Base-by-base conservation (phyloP, 2,329 filamentous ascomycete species). In the Arachnopeziza araneosa region DNA sequence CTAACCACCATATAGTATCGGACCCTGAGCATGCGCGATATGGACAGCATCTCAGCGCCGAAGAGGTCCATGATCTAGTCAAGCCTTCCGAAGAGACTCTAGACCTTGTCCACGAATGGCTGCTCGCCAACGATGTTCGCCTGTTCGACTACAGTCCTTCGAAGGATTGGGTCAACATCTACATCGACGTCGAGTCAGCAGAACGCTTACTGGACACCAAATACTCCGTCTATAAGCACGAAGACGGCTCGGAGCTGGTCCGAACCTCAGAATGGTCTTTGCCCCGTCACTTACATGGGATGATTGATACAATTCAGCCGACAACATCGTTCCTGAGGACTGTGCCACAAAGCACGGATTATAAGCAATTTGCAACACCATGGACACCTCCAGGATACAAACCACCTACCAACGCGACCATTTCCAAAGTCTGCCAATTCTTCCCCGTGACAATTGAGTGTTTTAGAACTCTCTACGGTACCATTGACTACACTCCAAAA, bases 341-440 rank as follows among this genome's bases (percentile, higher is more conserved):
- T 65, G 36, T 19, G 26, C 24, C 52, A 4, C 60, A 61, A 36
- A 56, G 30, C 14, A 54, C 49, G 10, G 60, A 56, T 19, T 56
- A 50, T 12, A 61, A 49, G 36, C 60, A 61, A 44, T 61, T 56
- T 24, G 14, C 53, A 49, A 24, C 21, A 8, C 60, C 60, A 32
- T 61, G 56, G 56, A 24, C 26, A 1, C 60, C 60, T 21, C 54
- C 60, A 24, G 53, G 50, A 56, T 58, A 61, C 50, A 53, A 51
- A 17, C 56, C 56, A 24, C 60, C 60, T 30, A 56, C 49, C 32
- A 56, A 56, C 44, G 32, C 36, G 36, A 58, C 60, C 1, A 58
- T 62, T 48, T 50, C 59, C 9, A 56, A 58, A 36, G 77, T 98
- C 92, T 77, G 95, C 92, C 70, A 97, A 54, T 58, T 61, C 26